These are phyloP conservation scores for Oryza nivara DNA, from an alignment of 176 grass and related monocot species.

Conservation along the genomic window DNA sequence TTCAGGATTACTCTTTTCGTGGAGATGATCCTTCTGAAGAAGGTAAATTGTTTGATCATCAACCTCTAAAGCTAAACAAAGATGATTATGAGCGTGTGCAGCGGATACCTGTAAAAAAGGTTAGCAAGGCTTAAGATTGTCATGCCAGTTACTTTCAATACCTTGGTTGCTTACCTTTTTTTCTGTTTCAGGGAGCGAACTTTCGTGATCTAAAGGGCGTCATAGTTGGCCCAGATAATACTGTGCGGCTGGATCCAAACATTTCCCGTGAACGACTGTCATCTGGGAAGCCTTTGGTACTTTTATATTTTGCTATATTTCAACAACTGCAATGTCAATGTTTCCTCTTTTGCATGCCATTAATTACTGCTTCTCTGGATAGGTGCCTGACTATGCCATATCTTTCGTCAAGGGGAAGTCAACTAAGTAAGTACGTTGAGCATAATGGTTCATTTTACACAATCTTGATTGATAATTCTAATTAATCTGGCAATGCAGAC, in stretches of 20 bases:
- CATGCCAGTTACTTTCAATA: background rate
- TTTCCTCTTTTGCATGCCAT: background rate
- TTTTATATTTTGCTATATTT: background rate
- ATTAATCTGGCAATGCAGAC: conserved; percentile 33
- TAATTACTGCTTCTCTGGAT: background rate
- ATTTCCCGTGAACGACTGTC: conserved; percentile 37
- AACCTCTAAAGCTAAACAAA: conserved; percentile 43
- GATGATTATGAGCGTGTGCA: conserved; percentile 55
- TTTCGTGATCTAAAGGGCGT: conserved; percentile 67
- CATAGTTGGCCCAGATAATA: conserved; percentile 58
- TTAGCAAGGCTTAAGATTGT: conserved; percentile 16
- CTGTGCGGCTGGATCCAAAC: conserved; percentile 36
- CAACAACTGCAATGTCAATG: background rate
- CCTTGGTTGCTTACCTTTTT: background rate
- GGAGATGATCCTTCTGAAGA: conserved; percentile 13
- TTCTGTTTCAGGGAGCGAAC: conserved; percentile 56
- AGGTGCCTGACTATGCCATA: conserved; percentile 80
- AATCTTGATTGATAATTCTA: background rate
- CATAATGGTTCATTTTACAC: background rate
- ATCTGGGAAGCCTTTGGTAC: conserved; percentile 71
- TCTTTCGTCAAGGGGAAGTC: conserved; percentile 59
- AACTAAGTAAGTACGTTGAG: conserved; percentile 45
- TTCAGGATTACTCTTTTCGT: conserved; percentile 40
- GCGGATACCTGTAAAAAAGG: conserved; percentile 57
- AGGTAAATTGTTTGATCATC: conserved; percentile 56